Percentiles rank a stretch among this genome's conserved stretches.
Conservation (phyloP, 768 basidiomycete genomes). For the Suillus sp. region DNA sequence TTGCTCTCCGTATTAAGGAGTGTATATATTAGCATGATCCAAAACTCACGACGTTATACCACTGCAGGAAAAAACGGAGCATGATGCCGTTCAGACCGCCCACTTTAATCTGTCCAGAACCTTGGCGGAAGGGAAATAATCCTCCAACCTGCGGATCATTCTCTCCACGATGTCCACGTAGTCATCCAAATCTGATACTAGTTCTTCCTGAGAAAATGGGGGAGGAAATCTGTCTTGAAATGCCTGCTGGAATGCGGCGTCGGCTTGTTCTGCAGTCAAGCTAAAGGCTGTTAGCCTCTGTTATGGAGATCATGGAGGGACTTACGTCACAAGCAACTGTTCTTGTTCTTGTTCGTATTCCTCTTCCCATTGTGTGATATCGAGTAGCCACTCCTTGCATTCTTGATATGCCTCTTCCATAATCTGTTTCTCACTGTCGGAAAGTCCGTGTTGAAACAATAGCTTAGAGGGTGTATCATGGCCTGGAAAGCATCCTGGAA, state of each 20-base stretch:
- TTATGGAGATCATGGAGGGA: background rate
- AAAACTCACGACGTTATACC: background rate
- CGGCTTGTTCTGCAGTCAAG: slow-evolving; percentile 18
- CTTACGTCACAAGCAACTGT: slow-evolving; percentile 14
- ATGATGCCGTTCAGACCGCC: background rate
- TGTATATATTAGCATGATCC: background rate
- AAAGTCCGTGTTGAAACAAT: slow-evolving; percentile 28
- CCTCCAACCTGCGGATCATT: slow-evolving; percentile 26
- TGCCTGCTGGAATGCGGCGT: slow-evolving; percentile 22
- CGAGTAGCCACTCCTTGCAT: slow-evolving; percentile 22
- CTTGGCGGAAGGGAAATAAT: slow-evolving; percentile 23
- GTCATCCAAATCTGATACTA: slow-evolving; percentile 21
- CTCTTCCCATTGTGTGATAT: slow-evolving; percentile 24
- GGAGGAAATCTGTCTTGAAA: slow-evolving; percentile 27
- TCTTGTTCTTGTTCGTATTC: slow-evolving; percentile 17
- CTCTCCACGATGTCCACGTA: slow-evolving; percentile 31
- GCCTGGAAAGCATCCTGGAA: slow-evolving; percentile 28
- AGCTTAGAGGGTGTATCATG: slow-evolving; percentile 19
- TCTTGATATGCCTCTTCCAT: slow-evolving; percentile 22
- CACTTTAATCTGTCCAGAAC: background rate
- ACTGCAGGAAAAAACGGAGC: background rate
- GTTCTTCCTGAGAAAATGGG: slow-evolving; percentile 17
- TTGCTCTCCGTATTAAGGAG: background rate
- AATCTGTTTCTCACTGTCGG: slow-evolving; percentile 23
- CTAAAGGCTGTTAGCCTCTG: slow-evolving; percentile 9